Percentiles rank a stretch among this genome's conserved stretches.
Evolutionary conservation across 352 stramenopile genomes (phyloP).

Genomic region (Phytophthora sp.): DNA sequence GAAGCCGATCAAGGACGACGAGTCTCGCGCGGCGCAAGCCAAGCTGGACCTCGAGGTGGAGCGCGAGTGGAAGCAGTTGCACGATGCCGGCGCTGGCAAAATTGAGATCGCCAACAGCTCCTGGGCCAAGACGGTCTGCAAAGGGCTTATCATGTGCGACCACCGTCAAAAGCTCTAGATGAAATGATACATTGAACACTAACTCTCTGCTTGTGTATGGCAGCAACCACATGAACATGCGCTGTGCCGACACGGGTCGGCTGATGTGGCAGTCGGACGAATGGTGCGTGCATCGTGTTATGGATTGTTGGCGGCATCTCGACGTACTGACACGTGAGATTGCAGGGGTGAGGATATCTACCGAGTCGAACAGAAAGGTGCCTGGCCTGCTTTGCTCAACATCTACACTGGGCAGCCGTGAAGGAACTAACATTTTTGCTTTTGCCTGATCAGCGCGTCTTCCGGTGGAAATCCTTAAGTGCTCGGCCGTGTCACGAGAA

Average conservation of each 20-base stretch:
- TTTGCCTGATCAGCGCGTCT: slow-evolving; percentile 48
- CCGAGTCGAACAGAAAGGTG: slow-evolving; percentile 75
- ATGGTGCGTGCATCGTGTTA: slow-evolving; percentile 39
- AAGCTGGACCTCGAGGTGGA: slow-evolving; percentile 87
- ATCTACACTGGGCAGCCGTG: neutral
- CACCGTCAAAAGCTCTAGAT: neutral
- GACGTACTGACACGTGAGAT: neutral
- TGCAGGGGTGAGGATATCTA: slow-evolving; percentile 73
- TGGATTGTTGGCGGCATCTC: too few relatives aligned
- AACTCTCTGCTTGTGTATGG: neutral
- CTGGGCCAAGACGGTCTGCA: slow-evolving; percentile 69
- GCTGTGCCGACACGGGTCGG: slow-evolving; percentile 76
- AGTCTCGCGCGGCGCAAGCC: slow-evolving; percentile 58
- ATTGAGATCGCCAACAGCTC: slow-evolving; percentile 80
- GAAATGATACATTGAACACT: too few relatives aligned
- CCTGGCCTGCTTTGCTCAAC: neutral
- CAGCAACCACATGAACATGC: slow-evolving; percentile 92
- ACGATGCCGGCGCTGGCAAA: slow-evolving; percentile 52
- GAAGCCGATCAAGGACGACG: slow-evolving; percentile 63
- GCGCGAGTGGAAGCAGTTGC: slow-evolving; percentile 82
- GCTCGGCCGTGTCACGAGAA: slow-evolving; percentile 90
- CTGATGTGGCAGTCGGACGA: slow-evolving; percentile 88
- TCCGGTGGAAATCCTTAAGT: slow-evolving; percentile 89
- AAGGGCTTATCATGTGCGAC: slow-evolving; percentile 74
- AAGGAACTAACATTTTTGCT: neutral